phyloP scores from a whole-genome alignment of 2,329 filamentous ascomycete species.

The Epichloe gansuensis region DNA sequence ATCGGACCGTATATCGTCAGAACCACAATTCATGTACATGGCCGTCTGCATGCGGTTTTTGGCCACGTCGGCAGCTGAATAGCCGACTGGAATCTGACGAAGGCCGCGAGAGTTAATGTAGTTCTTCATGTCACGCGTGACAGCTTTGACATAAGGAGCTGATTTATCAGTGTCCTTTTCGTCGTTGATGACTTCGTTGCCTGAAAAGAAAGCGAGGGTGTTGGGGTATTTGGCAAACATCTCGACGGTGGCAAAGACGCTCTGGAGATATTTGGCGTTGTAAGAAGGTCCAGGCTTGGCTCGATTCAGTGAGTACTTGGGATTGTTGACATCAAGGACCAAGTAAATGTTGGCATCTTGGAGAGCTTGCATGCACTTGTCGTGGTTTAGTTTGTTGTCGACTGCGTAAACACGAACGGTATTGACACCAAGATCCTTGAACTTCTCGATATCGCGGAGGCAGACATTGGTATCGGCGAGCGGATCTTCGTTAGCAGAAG shows the following conservation, averaged over 20 bases:
- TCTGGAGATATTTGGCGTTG: constrained; percentile 74
- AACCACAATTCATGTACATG: constrained; percentile 86
- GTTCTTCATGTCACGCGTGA: constrained; percentile 64
- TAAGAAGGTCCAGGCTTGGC: constrained; percentile 65
- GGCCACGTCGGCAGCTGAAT: constrained; percentile 68
- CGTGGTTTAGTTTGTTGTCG: constrained; percentile 73
- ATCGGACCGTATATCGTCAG: constrained; percentile 71
- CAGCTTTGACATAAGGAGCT: constrained; percentile 66
- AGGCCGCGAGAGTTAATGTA: constrained; percentile 52
- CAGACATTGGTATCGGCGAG: constrained; percentile 60
- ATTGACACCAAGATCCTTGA: constrained; percentile 81
- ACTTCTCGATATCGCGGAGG: constrained; percentile 67
- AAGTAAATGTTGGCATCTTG: constrained; percentile 84
- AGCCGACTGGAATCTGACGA: constrained; percentile 61
- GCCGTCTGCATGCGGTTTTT: constrained; percentile 80
- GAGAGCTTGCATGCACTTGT: constrained; percentile 72
- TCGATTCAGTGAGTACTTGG: constrained; percentile 79
- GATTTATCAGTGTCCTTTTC: constrained; percentile 47
- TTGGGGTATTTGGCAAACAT: constrained; percentile 74
- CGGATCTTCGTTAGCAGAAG: constrained; percentile 51
- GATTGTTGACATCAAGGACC: constrained; percentile 83
- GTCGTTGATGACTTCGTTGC: constrained; percentile 71
- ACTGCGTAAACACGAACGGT: constrained; percentile 86
- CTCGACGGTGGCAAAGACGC: constrained; percentile 80
- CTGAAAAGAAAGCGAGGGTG: constrained; percentile 76